phyloP scores from a whole-genome alignment of 2,329 filamentous ascomycete species.

The Lizonia empirigonia region DNA sequence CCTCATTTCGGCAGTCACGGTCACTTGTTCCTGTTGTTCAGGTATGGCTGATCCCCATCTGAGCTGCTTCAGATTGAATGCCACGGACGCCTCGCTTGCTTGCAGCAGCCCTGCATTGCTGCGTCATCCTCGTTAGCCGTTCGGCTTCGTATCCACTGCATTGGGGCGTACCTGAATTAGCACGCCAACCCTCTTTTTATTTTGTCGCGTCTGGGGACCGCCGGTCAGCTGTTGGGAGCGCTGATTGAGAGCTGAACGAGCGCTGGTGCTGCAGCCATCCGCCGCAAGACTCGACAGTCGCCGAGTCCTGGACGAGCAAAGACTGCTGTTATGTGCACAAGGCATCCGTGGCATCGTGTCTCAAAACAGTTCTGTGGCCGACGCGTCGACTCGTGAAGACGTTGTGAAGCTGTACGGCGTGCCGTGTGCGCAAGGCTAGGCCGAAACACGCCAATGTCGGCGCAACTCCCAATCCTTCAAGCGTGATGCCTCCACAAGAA shows the following conservation, averaged over 20 bases:
- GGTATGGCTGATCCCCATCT: conserved; percentile 12
- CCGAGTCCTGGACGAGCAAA: conserved; percentile 15
- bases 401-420: conserved; percentile 17
- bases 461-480: conserved; percentile 20
- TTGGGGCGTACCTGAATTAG: conserved; percentile 18
- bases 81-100: conserved; percentile 5
- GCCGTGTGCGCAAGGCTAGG: conserved; percentile 23
- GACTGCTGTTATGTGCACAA: conserved; percentile 27
- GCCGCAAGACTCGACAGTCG: conserved; percentile 7
- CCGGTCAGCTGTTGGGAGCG: conserved; percentile 2
- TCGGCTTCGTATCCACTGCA: conserved; percentile 3
- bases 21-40: not conserved
- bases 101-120: conserved; percentile 4
- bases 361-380: conserved; percentile 26
- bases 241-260: not conserved
- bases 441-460: conserved; percentile 25
- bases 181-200: conserved; percentile 1
- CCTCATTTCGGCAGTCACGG: not conserved
- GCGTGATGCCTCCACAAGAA: conserved; percentile 15
- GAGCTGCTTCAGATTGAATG: conserved; percentile 11
- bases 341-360: conserved; percentile 12
- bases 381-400: conserved; percentile 25
- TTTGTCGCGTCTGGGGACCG: not conserved
- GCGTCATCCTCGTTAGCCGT: conserved; percentile 10
- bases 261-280: conserved; percentile 6